A percentile compares a stretch with the other conserved stretches of the same genome.
These are phyloP conservation scores for Amanita molliuscula DNA, from an alignment of 768 basidiomycete genomes.

Conservation along the genomic window DNA sequence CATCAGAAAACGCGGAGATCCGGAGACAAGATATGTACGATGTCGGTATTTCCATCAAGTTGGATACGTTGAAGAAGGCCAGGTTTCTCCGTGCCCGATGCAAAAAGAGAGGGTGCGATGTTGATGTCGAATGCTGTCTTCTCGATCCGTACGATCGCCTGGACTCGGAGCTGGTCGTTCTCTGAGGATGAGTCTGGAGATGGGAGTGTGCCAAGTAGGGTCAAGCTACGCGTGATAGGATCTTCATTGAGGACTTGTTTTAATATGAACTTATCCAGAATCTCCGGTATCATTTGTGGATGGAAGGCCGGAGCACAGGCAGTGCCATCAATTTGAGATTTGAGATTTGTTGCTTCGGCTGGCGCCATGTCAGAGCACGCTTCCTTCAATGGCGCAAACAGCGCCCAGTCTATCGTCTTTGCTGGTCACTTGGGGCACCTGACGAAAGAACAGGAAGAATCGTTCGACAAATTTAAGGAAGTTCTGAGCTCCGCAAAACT, in stretches of 20 bases:
- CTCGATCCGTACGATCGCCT: slow-evolving; percentile 69
- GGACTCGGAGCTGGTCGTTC: slow-evolving; percentile 15
- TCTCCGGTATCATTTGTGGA: slow-evolving; percentile 10
- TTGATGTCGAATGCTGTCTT: slow-evolving; percentile 55
- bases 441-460: slow-evolving; percentile 33
- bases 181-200: slow-evolving; percentile 8
- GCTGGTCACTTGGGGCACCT: slow-evolving; percentile 48
- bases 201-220: slow-evolving; percentile 59
- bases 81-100: slow-evolving; percentile 13
- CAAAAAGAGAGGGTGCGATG: slow-evolving; percentile 26
- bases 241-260: slow-evolving; percentile 55
- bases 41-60: slow-evolving; percentile 53
- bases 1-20: neutral
- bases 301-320: no score
- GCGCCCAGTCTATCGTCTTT: slow-evolving; percentile 12
- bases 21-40: slow-evolving; percentile 30
- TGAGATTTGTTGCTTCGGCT: no score
- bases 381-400: neutral
- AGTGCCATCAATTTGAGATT: no score
- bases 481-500: slow-evolving; percentile 39
- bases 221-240: slow-evolving; percentile 47
- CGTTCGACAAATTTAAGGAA: slow-evolving; percentile 43
- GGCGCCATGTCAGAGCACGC: neutral
- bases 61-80: slow-evolving; percentile 32
- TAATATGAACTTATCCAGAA: slow-evolving; percentile 40